Conservation (phyloP, 495 filamentous ascomycete genomes). For the Friedmanniomyces endolithicus region DNA sequence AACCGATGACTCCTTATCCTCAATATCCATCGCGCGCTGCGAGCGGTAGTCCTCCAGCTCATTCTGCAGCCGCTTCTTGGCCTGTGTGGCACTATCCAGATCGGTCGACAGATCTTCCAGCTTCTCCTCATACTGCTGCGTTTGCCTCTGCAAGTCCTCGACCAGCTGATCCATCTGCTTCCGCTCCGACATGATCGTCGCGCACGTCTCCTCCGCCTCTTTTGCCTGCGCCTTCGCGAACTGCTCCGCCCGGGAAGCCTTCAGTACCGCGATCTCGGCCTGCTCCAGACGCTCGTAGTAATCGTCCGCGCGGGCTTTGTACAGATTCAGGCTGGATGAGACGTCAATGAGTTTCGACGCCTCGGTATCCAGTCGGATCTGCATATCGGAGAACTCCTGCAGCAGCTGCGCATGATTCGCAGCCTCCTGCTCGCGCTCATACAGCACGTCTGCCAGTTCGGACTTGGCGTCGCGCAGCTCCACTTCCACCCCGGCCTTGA, state of each 20-base stretch:
- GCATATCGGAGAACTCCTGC: slow-evolving; percentile 85
- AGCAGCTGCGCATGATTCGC: slow-evolving; percentile 75
- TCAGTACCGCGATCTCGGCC: slow-evolving; percentile 88
- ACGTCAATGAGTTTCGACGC: slow-evolving; percentile 74
- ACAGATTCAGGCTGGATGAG: slow-evolving; percentile 68
- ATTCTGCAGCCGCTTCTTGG: slow-evolving; percentile 90
- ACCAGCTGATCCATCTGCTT: slow-evolving; percentile 78
- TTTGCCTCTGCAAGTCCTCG: slow-evolving; percentile 81
- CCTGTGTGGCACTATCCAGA: slow-evolving; percentile 70
- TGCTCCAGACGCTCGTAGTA: slow-evolving; percentile 97
- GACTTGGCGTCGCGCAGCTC: slow-evolving; percentile 75
- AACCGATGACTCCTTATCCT: slow-evolving; percentile 91
- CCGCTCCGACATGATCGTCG: slow-evolving; percentile 80
- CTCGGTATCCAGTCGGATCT: slow-evolving; percentile 85
- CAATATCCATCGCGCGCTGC: slow-evolving; percentile 87
- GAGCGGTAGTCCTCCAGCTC: slow-evolving; percentile 96
- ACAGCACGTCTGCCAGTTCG: slow-evolving; percentile 67
- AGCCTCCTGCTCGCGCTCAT: slow-evolving; percentile 70
- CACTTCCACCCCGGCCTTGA: slow-evolving; percentile 66
- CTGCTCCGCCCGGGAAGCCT: slow-evolving; percentile 81
- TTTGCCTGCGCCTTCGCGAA: slow-evolving; percentile 79
- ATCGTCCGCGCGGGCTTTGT: slow-evolving; percentile 88
- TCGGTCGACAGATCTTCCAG: slow-evolving; percentile 89
- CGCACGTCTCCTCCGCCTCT: slow-evolving; percentile 84
- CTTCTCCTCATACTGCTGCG: slow-evolving; percentile 77